A percentile compares a stretch with the other conserved stretches of the same genome.
Evolutionary conservation across 805 yeast genomes (phyloP).

Genomic region (Vanderwaltozyma yarrowii): DNA sequence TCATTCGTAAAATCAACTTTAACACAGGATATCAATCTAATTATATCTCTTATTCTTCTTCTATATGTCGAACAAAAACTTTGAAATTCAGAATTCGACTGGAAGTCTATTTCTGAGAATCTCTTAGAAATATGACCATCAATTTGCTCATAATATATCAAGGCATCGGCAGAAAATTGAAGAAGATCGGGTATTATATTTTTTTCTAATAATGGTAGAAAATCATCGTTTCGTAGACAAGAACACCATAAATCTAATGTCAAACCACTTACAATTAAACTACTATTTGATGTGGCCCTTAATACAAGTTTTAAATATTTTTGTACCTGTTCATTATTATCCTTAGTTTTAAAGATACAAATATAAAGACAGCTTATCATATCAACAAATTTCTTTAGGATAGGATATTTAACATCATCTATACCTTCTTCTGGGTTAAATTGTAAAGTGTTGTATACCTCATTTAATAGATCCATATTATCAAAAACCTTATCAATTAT

Average conservation of each 20-base stretch:
- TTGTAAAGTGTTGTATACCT: slow-evolving; percentile 44
- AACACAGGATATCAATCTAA: slow-evolving; percentile 77
- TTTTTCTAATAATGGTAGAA: slow-evolving; percentile 38
- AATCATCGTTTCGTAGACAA: slow-evolving; percentile 69
- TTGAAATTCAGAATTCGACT: slow-evolving; percentile 67
- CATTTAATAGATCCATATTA: slow-evolving; percentile 60
- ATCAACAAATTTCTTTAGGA: slow-evolving; percentile 83
- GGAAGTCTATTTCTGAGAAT: slow-evolving; percentile 79
- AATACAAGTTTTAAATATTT: slow-evolving; percentile 67
- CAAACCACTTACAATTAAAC: slow-evolving; percentile 81
- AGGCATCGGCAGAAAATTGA: slow-evolving; percentile 66
- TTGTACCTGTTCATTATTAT: slow-evolving; percentile 43
- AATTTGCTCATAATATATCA: slow-evolving; percentile 61
- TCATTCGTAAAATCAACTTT: slow-evolving; percentile 69
- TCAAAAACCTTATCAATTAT: slow-evolving; percentile 75
- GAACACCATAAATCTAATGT: slow-evolving; percentile 93
- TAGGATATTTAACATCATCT: slow-evolving; percentile 70
- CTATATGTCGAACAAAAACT: slow-evolving; percentile 72
- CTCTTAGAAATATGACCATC: slow-evolving; percentile 55
- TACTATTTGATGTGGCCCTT: slow-evolving; percentile 71
- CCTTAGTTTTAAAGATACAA: slow-evolving; percentile 48
- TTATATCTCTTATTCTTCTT: slow-evolving; percentile 81
- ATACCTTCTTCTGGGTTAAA: slow-evolving; percentile 55
- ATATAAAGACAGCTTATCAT: slow-evolving; percentile 45
- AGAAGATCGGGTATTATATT: slow-evolving; percentile 52